A percentile compares a stretch with the other conserved stretches of the same genome.
phyloP scores from a whole-genome alignment of 2,329 filamentous ascomycete species.

The Bipolaris oryzae region DNA sequence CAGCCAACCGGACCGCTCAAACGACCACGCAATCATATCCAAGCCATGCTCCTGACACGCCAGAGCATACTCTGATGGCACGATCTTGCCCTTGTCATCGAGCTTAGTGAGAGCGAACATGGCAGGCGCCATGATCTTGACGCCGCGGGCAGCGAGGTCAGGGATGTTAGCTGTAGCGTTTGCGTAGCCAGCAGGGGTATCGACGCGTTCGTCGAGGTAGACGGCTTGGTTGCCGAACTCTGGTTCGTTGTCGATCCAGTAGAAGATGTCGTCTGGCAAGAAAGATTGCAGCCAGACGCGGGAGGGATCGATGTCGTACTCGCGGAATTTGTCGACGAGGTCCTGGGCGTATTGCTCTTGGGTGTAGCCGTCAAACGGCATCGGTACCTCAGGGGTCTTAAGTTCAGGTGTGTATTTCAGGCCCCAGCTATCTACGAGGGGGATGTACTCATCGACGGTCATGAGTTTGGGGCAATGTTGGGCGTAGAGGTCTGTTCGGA shows the following conservation, averaged over 20 bases:
- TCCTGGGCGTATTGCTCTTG: slow-evolving; percentile 69
- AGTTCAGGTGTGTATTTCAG: slow-evolving; percentile 60
- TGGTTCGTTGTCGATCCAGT: slow-evolving; percentile 69
- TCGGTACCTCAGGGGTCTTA: slow-evolving; percentile 70
- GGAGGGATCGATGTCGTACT: slow-evolving; percentile 45
- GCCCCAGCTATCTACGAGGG: slow-evolving; percentile 62
- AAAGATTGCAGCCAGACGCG: slow-evolving; percentile 67
- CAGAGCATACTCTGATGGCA: slow-evolving; percentile 67
- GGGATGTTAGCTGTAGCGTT: slow-evolving; percentile 64
- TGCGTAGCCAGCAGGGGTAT: slow-evolving; percentile 57
- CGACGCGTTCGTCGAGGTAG: slow-evolving; percentile 66
- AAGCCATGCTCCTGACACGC: slow-evolving; percentile 66
- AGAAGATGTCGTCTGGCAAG: slow-evolving; percentile 66
- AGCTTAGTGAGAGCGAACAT: slow-evolving; percentile 66
- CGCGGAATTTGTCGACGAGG: slow-evolving; percentile 55
- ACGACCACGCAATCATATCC: slow-evolving; percentile 70
- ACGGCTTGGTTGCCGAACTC: slow-evolving; percentile 67
- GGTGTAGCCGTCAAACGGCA: slow-evolving; percentile 72
- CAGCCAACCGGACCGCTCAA: slow-evolving; percentile 69
- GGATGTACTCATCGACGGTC: slow-evolving; percentile 67
- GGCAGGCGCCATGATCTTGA: slow-evolving; percentile 68
- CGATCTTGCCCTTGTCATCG: slow-evolving; percentile 58
- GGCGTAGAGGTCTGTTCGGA: slow-evolving; percentile 69
- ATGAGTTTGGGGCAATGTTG: slow-evolving; percentile 65
- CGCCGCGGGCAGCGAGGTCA: slow-evolving; percentile 61